phyloP scores from a whole-genome alignment of 2,329 filamentous ascomycete genomes.

The Fusarium denticulatum region DNA sequence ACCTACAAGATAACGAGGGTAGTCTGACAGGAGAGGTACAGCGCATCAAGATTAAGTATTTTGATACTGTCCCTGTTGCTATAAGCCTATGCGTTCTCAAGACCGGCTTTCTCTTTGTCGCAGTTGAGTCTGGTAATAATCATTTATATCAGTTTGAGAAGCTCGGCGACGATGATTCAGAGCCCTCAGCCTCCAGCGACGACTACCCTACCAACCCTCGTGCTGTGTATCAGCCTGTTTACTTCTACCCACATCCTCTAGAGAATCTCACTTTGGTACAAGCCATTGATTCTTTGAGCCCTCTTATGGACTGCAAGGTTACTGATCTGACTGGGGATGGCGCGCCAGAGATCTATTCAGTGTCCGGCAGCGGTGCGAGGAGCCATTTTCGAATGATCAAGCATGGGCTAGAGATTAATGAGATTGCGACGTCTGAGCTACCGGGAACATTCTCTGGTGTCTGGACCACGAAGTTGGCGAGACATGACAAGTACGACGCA shows the following conservation, averaged over 20 bases:
- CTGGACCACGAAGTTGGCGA: constrained; percentile 91
- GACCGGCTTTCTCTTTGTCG: constrained; percentile 93
- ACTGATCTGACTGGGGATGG: constrained; percentile 91
- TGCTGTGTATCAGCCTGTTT: constrained; percentile 79
- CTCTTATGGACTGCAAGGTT: constrained; percentile 89
- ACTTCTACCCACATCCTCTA: constrained; percentile 81
- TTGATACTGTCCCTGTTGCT: constrained; percentile 92
- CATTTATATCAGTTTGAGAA: constrained; percentile 98
- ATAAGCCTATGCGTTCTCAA: constrained; percentile 91
- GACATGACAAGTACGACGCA: constrained; percentile 84
- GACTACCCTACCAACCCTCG: constrained; percentile 80
- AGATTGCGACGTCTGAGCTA: constrained; percentile 91
- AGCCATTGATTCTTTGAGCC: constrained; percentile 87
- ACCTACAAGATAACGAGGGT: constrained; percentile 85
- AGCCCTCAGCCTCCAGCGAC: constrained; percentile 85
- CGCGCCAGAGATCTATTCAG: constrained; percentile 93
- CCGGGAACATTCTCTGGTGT: constrained; percentile 87
- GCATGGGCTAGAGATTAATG: constrained; percentile 90
- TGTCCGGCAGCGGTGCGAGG: constrained; percentile 87
- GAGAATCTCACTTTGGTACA: constrained; percentile 88
- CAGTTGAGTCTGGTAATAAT: constrained; percentile 91
- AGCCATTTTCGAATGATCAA: constrained; percentile 92
- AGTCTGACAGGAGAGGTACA: constrained; percentile 83
- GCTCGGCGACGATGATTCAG: constrained; percentile 92
- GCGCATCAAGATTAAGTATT: constrained; percentile 93